Percentiles rank a stretch among this genome's conserved stretches.
Evolutionary conservation across 176 grass and related monocot species (phyloP).

Genomic region (Lolium multiflorum): DNA sequence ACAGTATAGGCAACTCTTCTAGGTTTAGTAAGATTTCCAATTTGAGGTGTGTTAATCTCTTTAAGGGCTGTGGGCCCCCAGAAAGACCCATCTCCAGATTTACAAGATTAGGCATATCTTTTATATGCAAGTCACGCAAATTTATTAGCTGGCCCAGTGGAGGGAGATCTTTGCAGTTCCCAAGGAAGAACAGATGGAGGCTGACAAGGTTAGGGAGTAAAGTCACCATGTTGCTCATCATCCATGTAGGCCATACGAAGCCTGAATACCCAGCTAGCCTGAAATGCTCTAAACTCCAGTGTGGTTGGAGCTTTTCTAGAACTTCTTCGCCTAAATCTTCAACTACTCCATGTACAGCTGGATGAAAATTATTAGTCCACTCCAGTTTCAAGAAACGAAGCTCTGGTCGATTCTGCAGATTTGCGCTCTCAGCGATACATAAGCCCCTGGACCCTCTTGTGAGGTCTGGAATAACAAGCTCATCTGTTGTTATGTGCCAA

Average conservation of each 20-base stretch:
- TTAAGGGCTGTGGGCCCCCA: slow-evolving; percentile 23
- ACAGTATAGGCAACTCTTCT: slow-evolving; percentile 16
- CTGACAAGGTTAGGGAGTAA: slow-evolving; percentile 42
- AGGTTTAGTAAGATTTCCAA: slow-evolving; percentile 27
- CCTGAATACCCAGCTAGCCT: slow-evolving; percentile 31
- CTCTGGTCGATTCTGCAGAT: slow-evolving; percentile 26
- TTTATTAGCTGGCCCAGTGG: slow-evolving; percentile 31
- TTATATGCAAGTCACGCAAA: slow-evolving; percentile 39
- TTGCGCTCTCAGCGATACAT: slow-evolving; percentile 17
- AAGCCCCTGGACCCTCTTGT: slow-evolving; percentile 16
- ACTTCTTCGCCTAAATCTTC: slow-evolving; percentile 11
- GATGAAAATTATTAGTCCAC: slow-evolving; percentile 18
- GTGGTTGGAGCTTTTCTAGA: slow-evolving; percentile 44
- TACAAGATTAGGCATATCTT: slow-evolving; percentile 35
- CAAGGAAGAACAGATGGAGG: slow-evolving; percentile 25
- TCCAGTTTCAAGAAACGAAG: slow-evolving; percentile 32
- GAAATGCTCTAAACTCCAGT: slow-evolving; percentile 27
- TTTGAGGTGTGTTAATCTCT: slow-evolving; percentile 37
- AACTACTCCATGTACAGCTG: neutral
- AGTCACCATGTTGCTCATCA: slow-evolving; percentile 16
- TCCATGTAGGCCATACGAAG: slow-evolving; percentile 28
- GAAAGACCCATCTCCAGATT: slow-evolving; percentile 38
- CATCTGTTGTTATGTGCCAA: slow-evolving; percentile 1
- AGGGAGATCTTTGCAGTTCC: slow-evolving; percentile 29
- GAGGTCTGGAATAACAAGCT: slow-evolving; percentile 33